phyloP scores from a whole-genome alignment of 129 eudicot species.

The Kitagawia praeruptora region DNA sequence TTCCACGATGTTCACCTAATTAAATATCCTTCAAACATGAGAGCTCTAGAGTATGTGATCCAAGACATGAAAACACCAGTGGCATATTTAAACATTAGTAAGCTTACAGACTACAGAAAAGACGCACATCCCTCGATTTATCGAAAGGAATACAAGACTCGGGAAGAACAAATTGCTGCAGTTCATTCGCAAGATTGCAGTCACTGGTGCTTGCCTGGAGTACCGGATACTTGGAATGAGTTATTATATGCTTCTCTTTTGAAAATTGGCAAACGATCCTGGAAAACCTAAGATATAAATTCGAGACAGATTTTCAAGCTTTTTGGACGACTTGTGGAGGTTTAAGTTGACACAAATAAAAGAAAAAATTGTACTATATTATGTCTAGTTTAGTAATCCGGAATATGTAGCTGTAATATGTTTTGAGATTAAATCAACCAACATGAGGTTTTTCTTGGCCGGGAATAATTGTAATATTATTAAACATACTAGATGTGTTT shows the following conservation, averaged over 20 bases:
- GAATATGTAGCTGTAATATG: too few species aligned
- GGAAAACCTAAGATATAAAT: slow-evolving; percentile 19
- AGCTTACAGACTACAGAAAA: slow-evolving; percentile 81
- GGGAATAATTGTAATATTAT: background rate
- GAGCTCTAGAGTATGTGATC: slow-evolving; percentile 58
- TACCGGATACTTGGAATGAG: slow-evolving; percentile 96
- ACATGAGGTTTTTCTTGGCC: background rate
- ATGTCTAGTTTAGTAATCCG: slow-evolving; percentile 1
- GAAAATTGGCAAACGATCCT: slow-evolving; percentile 44
- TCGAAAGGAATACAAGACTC: slow-evolving; percentile 29
- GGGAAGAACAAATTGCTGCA: slow-evolving; percentile 37
- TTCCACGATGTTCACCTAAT: slow-evolving; percentile 47
- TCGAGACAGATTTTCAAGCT: background rate
- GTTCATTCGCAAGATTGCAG: slow-evolving; percentile 81
- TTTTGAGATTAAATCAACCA: background rate
- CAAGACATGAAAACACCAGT: slow-evolving; percentile 61
- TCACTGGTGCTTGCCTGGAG: slow-evolving; percentile 99
- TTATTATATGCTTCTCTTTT: slow-evolving; percentile 69
- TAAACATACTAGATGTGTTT: background rate
- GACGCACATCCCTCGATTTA: slow-evolving; percentile 87
- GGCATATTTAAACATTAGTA: slow-evolving; percentile 64
- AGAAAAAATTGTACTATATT: background rate
- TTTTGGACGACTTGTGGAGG: background rate
- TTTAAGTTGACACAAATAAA: background rate
- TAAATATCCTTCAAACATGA: slow-evolving; percentile 82